Conservation (phyloP, 78 protist genomes). For the Dictyostelium citrinum region DNA sequence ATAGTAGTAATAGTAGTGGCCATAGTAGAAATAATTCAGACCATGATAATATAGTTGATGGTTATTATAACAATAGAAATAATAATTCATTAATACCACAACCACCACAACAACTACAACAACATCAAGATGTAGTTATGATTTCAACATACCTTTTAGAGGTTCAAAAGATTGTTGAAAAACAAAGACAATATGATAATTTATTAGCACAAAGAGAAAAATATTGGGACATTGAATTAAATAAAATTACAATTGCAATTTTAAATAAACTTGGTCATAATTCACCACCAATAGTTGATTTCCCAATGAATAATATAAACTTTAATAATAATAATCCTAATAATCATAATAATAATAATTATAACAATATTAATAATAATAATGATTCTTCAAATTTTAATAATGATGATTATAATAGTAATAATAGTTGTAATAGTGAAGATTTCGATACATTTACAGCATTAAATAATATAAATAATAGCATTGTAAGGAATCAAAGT, state of each 20-base stretch:
- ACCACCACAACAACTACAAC: not conserved
- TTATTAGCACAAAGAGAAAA: conserved; percentile 59
- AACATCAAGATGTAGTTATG: not conserved
- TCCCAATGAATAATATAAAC: not conserved
- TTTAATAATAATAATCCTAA: not conserved
- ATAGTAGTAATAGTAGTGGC: not conserved
- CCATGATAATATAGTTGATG: not conserved
- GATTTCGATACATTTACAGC: not conserved
- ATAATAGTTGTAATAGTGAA: conserved; percentile 8
- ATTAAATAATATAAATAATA: conserved; percentile 12
- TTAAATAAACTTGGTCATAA: not conserved
- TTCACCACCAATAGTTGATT: not conserved
- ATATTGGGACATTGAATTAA: conserved; percentile 51
- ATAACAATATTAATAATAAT: not conserved
- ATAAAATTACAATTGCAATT: not conserved
- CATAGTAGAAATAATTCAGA: conserved; percentile 9
- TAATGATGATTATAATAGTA: not conserved
- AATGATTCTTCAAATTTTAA: not conserved
- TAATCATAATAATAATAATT: not conserved
- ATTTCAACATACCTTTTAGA: not conserved
- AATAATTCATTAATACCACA: not conserved
- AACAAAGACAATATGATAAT: conserved; percentile 43
- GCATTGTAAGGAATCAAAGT: not conserved
- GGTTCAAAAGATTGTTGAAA: conserved; percentile 27
- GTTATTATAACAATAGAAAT: not conserved